Evolutionary conservation across 768 basidiomycete genomes (phyloP), one percentile per base, ranked within the genome.

Genomic region (Holtermannia corniformis): DNA sequence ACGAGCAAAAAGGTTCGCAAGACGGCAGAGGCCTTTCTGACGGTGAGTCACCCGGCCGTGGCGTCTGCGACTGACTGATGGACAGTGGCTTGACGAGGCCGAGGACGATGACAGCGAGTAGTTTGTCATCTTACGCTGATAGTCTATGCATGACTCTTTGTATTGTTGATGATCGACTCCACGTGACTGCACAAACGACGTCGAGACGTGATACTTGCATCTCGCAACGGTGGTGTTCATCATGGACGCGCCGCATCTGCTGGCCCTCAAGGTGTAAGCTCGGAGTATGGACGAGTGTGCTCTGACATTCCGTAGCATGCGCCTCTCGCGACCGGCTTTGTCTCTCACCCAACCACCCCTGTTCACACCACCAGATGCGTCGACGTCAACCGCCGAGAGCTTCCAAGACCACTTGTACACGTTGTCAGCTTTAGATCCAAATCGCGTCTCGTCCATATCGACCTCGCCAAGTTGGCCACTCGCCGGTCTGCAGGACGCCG

Each of bases 1-100:
- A 85, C 81, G 44, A 87, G 85, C 73, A 97, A 96, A 81, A 91
- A 82, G 74, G 91, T 99, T 48, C 79, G 92, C 63, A 93, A 92
- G 77, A 90, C 90, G 12, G 69, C 72, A 23, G 90, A 88, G 71
- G 90, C 92, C 0, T 96, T 97, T 78, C 75, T 97, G 68, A 90
- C 91, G 79, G 86, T 86, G 58, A 45, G 77, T 63, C 40, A 16
- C 32, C 22, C 3, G 24, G 20, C 53, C 42, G 5, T 32, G 5
- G 41, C 5, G 32, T 16, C 7, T 20, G 41, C 12, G 25, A 3
- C 27, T 55, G n/a, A 40, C 26, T 41, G 23, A n/a, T 43, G 16
- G 61, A 0, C 58, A 86, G 82, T 93, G 89, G 89, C 80, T 93
- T 19, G 84, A 82, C 51, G 87, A 89, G 70, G 89, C 89, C 5